phyloP scores from a whole-genome alignment of 768 basidiomycete genomes.

The Tulasnella sp. region DNA sequence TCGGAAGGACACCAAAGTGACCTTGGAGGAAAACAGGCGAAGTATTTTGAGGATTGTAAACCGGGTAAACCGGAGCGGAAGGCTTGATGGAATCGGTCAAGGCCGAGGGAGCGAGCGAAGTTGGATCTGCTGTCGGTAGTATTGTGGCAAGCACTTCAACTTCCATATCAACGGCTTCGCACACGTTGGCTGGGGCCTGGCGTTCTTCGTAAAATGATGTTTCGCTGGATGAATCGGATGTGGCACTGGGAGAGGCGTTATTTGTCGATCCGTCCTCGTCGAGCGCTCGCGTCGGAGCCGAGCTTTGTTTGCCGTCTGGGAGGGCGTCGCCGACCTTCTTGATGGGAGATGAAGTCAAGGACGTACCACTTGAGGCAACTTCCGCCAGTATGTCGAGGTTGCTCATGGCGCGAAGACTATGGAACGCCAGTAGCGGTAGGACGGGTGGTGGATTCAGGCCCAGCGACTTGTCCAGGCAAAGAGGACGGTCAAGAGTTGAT shows the following conservation, averaged over 20 bases:
- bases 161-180: background rate
- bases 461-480: no score
- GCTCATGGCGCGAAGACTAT: background rate
- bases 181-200: background rate
- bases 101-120: background rate
- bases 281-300: background rate
- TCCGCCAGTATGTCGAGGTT: background rate
- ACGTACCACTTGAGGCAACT: background rate
- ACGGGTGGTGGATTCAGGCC: no score
- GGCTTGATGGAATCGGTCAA: background rate
- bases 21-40: background rate
- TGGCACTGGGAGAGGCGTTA: background rate
- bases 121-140: background rate
- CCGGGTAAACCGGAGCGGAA: background rate
- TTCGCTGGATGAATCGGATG: background rate
- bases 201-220: background rate
- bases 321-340: background rate
- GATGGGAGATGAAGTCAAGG: background rate
- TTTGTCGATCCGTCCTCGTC: background rate
- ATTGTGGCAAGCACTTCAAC: background rate
- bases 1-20: background rate
- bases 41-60: background rate
- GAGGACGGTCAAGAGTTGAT: background rate
- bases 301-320: background rate
- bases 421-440: no score